Conservation (phyloP, 2,329 filamentous ascomycete species). For the Chaetoscypha palmicola region DNA sequence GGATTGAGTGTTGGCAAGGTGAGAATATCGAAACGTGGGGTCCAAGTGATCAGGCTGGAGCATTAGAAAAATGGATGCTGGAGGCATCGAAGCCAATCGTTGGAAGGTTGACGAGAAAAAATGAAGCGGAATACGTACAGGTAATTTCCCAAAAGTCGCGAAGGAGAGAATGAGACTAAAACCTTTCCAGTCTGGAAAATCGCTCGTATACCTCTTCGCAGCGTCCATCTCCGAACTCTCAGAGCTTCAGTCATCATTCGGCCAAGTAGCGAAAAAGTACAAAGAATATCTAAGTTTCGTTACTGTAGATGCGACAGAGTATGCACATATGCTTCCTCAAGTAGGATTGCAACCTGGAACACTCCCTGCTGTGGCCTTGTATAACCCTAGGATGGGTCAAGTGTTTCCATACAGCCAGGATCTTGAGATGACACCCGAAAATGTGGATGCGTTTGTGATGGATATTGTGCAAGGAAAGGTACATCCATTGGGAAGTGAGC, state of each 20-base stretch:
- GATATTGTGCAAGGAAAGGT: slow-evolving; percentile 3
- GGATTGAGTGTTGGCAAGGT: slow-evolving; percentile 16
- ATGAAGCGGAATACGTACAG: slow-evolving; percentile 37
- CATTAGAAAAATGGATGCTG: slow-evolving; percentile 35
- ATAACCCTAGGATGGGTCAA: slow-evolving; percentile 39
- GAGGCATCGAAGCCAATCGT: slow-evolving; percentile 36
- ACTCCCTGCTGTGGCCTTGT: slow-evolving; percentile 35
- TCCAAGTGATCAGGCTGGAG: slow-evolving; percentile 15
- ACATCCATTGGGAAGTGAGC: not conserved
- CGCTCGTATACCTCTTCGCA: slow-evolving; percentile 35
- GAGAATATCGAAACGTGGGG: slow-evolving; percentile 1
- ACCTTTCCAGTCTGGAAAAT: slow-evolving; percentile 32
- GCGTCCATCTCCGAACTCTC: slow-evolving; percentile 29
- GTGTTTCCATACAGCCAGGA: slow-evolving; percentile 35
- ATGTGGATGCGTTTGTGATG: slow-evolving; percentile 38
- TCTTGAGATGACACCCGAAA: slow-evolving; percentile 29
- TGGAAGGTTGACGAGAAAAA: slow-evolving; percentile 39
- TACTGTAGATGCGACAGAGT: slow-evolving; percentile 40
- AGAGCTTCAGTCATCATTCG: slow-evolving; percentile 33
- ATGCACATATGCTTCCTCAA: slow-evolving; percentile 36
- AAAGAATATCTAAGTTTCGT: slow-evolving; percentile 42
- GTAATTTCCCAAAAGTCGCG: slow-evolving; percentile 22
- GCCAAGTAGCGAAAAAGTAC: slow-evolving; percentile 39
- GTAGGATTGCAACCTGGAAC: slow-evolving; percentile 33
- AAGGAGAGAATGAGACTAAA: not conserved